Evolutionary conservation across 1,284 basidiomycete species (phyloP).

Genomic region (Malassezia furfur): DNA sequence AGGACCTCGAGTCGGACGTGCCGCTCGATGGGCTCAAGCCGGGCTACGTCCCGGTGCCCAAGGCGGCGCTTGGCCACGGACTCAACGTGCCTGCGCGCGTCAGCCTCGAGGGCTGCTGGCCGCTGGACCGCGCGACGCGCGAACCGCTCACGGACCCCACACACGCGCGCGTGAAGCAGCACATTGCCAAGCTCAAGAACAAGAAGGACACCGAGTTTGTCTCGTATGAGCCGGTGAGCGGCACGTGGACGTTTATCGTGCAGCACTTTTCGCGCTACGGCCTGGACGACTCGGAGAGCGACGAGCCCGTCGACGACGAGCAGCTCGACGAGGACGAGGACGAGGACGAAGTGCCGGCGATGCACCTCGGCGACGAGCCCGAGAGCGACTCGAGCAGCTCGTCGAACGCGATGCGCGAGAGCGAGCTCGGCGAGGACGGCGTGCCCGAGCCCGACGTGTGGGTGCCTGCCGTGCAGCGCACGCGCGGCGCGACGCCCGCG

Average conservation of each 20-base stretch:
- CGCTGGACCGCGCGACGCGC: conserved; percentile 79
- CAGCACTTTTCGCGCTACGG: conserved; percentile 63
- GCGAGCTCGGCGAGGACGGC: conserved; percentile 3
- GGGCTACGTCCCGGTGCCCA: conserved; percentile 51
- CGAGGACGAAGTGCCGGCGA: conserved; percentile 27
- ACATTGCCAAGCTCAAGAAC: conserved; percentile 70
- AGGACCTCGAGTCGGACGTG: conserved; percentile 35
- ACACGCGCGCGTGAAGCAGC: conserved; percentile 61
- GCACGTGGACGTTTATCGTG: conserved; percentile 87
- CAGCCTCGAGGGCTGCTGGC: conserved; percentile 72
- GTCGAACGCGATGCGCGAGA: conserved; percentile 15
- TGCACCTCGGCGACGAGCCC: conserved; percentile 19
- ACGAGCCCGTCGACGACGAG: conserved; percentile 5
- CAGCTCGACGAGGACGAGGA: conserved; percentile 18
- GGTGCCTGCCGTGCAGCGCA: background rate
- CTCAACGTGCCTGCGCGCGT: conserved; percentile 80
- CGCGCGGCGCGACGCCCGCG: background rate
- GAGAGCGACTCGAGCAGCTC: background rate
- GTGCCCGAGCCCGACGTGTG: conserved; percentile 2
- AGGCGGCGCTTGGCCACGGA: conserved; percentile 63
- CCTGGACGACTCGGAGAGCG: conserved; percentile 43
- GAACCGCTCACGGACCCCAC: conserved; percentile 76
- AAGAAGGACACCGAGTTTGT: conserved; percentile 81
- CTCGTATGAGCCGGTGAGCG: conserved; percentile 66
- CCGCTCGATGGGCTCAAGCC: conserved; percentile 37